Base-by-base conservation (phyloP, 2,329 filamentous ascomycete species). In the Stagonosporopsis vannaccii region DNA sequence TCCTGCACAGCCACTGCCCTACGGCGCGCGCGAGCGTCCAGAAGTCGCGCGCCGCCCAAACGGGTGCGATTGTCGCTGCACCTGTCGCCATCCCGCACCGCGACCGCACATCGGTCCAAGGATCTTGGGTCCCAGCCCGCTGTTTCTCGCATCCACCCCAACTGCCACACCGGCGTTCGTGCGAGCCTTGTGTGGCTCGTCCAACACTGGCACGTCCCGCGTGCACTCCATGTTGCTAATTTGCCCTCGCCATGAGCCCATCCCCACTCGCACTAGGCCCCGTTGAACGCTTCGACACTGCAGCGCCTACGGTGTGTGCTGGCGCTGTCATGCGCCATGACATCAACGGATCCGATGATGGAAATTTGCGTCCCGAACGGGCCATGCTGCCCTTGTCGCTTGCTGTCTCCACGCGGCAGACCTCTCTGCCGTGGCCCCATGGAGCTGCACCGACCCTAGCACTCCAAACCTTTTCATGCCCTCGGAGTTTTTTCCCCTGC, bases 1-100 rank as follows among this genome's bases (percentile, higher is more conserved):
- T 54, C 26, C 42, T 69, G 72, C 72, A 75, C 72, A 74, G 72
- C 72, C 72, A 75, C 72, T 52, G 63, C 70, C 70, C 65, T 73
- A 69, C 70, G 63, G 63, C 61, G 62, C 59, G 55, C 55, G 54
- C 63, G 60, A 62, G 54, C 60, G 56, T 67, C 67, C 61, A 65
- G 68, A 70, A 66, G 63, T 60, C 61, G 53, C 51, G 32, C 28
- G 46, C n/a, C 19, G 43, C 69, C 63, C 65, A 57, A 72, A 68
- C 33, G 33, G 68, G 57, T 53, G 64, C 56, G 71, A 75, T 75
- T 69, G 68, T 69, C 72, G 65, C 67, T 70, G 68, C 70, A 70
- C 51, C 62, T 62, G 58, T 65, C 63, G 62, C 61, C 61, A 66
- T 63, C 62, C 67, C 67, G 62, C 63, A 52, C 44, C 58, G 42